phyloP scores from a whole-genome alignment of 1,139 yeast genomes.

The Geotrichum cucujoidarum region DNA sequence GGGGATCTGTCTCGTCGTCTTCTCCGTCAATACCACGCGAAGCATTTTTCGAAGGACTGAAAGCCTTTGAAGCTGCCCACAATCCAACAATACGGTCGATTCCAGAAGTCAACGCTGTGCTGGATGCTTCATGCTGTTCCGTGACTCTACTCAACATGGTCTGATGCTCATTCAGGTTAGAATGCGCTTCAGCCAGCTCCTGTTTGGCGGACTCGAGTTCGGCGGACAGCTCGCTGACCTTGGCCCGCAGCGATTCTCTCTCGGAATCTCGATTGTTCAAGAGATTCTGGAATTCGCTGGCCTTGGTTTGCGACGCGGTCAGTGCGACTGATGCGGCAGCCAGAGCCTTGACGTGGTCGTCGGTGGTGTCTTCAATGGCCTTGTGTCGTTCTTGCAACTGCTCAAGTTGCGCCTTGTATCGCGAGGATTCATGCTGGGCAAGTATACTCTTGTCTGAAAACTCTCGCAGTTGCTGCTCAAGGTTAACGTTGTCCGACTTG shows the following conservation, averaged over 20 bases:
- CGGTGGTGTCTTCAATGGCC: constrained; percentile 29
- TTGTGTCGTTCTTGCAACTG: constrained; percentile 19
- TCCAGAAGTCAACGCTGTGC: constrained; percentile 28
- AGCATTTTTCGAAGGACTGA: constrained; percentile 18
- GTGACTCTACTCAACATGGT: constrained; percentile 1
- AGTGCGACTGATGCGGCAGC: constrained; percentile 33
- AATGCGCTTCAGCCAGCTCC: constrained; percentile 23
- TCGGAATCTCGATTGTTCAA: constrained; percentile 25
- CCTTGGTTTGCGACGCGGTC: constrained; percentile 29
- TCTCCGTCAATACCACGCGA: constrained; percentile 14
- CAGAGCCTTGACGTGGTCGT: constrained; percentile 29
- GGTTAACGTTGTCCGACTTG: constrained; percentile 22
- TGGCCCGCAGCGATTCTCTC: constrained; percentile 23
- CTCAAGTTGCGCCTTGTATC: constrained; percentile 24
- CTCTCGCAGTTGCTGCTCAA: constrained; percentile 27
- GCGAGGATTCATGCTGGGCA: constrained; percentile 27
- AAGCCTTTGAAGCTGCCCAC: constrained; percentile 31
- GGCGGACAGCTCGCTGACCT: constrained; percentile 22
- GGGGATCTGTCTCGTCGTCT: constrained; percentile 24
- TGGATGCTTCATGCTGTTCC: constrained; percentile 20
- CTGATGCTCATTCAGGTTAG: constrained; percentile 11
- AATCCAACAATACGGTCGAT: constrained; percentile 30
- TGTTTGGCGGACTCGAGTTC: constrained; percentile 25
- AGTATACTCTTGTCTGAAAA: constrained; percentile 28
- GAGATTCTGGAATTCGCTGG: constrained; percentile 24